A percentile compares a stretch with the other conserved stretches of the same genome.
Conservation (phyloP, 106 monocot species). For the Acanthochlamys bracteata region DNA sequence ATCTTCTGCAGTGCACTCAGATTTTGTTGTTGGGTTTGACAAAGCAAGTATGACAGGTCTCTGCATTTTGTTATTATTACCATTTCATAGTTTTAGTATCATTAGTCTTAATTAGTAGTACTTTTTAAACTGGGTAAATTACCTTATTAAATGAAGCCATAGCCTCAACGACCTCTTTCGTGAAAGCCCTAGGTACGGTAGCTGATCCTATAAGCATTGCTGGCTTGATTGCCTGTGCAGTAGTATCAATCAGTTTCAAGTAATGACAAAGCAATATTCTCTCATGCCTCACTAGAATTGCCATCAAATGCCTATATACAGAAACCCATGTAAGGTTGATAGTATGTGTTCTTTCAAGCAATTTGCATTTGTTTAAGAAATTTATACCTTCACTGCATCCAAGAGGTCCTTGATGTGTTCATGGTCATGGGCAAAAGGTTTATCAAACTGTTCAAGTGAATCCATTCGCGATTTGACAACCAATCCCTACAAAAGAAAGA, state of each 20-base stretch:
- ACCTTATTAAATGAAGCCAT: conserved; percentile 47
- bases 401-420: conserved; percentile 56
- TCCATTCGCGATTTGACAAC: conserved; percentile 71
- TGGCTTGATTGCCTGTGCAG: conserved; percentile 52
- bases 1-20: conserved; percentile 89
- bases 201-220: conserved; percentile 44
- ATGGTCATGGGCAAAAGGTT: conserved; percentile 96
- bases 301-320: too few species aligned
- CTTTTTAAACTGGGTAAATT: not conserved
- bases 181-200: conserved; percentile 57
- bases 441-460: conserved; percentile 83
- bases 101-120: not conserved
- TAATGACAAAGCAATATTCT: too few species aligned
- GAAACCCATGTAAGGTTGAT: too few species aligned
- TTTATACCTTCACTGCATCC: conserved; percentile 65
- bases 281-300: too few species aligned
- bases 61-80: too few species aligned
- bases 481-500: conserved; percentile 57
- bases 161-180: conserved; percentile 47
- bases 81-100: too few species aligned
- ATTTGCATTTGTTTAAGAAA: not conserved
- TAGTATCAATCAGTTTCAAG: too few species aligned
- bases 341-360: too few species aligned
- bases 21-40: conserved; percentile 87
- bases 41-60: conserved; percentile 83